Evolutionary conservation across 2,329 filamentous ascomycete species (phyloP).

Genomic region (Mariannaea sp.): DNA sequence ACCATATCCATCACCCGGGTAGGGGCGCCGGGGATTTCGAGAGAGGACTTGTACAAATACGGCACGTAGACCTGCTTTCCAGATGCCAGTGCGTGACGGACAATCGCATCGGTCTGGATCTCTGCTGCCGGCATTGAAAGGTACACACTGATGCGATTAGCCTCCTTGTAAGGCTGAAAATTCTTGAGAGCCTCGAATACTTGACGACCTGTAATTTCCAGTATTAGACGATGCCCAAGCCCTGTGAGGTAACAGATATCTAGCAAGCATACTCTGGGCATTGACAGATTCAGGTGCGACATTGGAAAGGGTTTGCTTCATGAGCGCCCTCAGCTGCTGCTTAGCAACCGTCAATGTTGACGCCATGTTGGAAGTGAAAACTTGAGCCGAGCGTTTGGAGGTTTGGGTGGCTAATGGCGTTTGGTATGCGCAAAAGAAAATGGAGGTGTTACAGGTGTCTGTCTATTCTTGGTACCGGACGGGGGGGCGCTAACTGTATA

Average conservation of each 20-base stretch:
- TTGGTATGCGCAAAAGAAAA: conserved; percentile 15
- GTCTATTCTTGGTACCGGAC: conserved; percentile 6
- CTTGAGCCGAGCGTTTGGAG: conserved; percentile 18
- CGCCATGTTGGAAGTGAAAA: conserved; percentile 52
- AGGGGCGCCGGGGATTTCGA: conserved; percentile 58
- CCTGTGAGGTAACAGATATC: background rate
- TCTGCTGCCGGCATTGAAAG: conserved; percentile 91
- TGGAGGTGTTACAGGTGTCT: too few relatives aligned
- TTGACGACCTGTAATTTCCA: conserved; percentile 57
- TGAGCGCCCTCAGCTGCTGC: conserved; percentile 71
- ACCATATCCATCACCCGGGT: conserved; percentile 92
- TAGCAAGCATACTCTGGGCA: conserved; percentile 68
- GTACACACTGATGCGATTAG: conserved; percentile 80
- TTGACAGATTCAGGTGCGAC: conserved; percentile 66
- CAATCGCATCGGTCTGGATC: conserved; percentile 81
- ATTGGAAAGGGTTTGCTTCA: conserved; percentile 68
- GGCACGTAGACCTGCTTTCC: conserved; percentile 92
- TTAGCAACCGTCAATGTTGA: conserved; percentile 68
- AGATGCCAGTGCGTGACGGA: conserved; percentile 74
- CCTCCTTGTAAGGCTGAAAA: conserved; percentile 75
- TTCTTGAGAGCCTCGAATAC: conserved; percentile 68
- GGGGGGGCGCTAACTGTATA: conserved; percentile 7
- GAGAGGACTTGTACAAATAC: conserved; percentile 72
- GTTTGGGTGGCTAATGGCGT: conserved; percentile 3
- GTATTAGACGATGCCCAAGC: conserved; percentile 27